These are phyloP conservation scores for Vickermania ingenoplastis DNA, from an alignment of 208 protist genomes.

Conservation along the genomic window DNA sequence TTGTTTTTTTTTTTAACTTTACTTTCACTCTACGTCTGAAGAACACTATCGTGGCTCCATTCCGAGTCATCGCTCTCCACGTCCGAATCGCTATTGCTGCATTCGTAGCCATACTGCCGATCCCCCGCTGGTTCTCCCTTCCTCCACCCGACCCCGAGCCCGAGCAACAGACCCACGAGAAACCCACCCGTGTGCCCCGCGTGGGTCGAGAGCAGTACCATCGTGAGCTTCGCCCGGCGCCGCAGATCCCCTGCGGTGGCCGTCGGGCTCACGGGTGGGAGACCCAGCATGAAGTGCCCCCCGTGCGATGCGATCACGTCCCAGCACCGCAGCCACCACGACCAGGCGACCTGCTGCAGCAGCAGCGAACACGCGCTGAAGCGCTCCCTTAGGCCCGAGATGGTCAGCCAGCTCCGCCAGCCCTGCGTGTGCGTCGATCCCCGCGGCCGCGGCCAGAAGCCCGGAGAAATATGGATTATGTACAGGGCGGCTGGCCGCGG, in stretches of 20 bases:
- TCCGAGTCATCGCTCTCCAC: not conserved
- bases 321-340: not conserved
- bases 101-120: not conserved
- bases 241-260: not conserved
- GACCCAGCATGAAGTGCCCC: not conserved
- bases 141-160: not conserved
- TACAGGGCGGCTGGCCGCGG: not conserved
- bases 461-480: too few relatives aligned
- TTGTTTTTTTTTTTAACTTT: too few relatives aligned
- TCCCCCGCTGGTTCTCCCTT: not conserved
- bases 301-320: not conserved
- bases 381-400: too few relatives aligned
- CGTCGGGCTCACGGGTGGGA: not conserved
- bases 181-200: not conserved
- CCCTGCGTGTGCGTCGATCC: too few relatives aligned
- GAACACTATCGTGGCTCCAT: not conserved
- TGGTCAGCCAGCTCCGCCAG: too few relatives aligned
- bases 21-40: too few relatives aligned
- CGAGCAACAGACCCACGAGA: not conserved
- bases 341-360: too few relatives aligned
- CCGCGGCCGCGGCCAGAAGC: too few relatives aligned
- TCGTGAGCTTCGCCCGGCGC: not conserved
- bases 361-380: too few relatives aligned
- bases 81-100: too few relatives aligned
- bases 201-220: not conserved